phyloP scores from a whole-genome alignment of 371 early-diverging fungal genomes.

The Mucor saturninus region DNA sequence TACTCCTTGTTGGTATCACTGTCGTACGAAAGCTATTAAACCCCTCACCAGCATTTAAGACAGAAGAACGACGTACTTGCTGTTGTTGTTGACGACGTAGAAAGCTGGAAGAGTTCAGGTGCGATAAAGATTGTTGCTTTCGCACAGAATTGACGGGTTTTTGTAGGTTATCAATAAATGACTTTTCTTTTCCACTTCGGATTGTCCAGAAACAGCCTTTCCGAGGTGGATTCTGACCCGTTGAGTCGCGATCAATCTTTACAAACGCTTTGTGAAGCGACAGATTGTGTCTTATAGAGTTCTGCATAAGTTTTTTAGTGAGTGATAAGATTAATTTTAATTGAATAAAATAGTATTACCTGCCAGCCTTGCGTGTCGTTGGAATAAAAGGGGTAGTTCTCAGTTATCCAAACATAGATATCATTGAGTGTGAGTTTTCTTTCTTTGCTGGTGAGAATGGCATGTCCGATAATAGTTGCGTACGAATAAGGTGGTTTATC shows the following conservation, averaged over 20 bases:
- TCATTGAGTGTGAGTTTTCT: constrained; percentile 85
- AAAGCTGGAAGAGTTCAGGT: neutral
- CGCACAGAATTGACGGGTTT: constrained; percentile 13
- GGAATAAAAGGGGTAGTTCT: constrained; percentile 80
- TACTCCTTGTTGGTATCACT: constrained; percentile 4
- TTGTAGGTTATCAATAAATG: constrained; percentile 38
- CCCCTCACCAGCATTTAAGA: neutral
- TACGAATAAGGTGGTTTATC: constrained; percentile 94
- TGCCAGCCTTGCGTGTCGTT: constrained; percentile 85
- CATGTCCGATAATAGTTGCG: constrained; percentile 91
- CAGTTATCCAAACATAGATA: constrained; percentile 92
- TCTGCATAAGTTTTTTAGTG: constrained; percentile 52
- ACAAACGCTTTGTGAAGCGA: constrained; percentile 75
- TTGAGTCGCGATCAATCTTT: constrained; percentile 34
- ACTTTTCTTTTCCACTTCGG: constrained; percentile 43
- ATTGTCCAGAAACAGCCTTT: constrained; percentile 52
- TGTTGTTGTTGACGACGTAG: neutral
- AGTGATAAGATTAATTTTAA: neutral
- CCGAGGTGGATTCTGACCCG: constrained; percentile 25
- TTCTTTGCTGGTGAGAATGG: constrained; percentile 78
- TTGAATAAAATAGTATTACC: constrained; percentile 47
- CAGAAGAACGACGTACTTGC: constrained; percentile 5
- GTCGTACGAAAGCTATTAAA: constrained; percentile 1
- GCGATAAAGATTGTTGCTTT: constrained; percentile 14
- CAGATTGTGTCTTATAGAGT: constrained; percentile 97